Conservation (phyloP, 805 yeast genomes). For the Yarrowia yakushimensis region DNA sequence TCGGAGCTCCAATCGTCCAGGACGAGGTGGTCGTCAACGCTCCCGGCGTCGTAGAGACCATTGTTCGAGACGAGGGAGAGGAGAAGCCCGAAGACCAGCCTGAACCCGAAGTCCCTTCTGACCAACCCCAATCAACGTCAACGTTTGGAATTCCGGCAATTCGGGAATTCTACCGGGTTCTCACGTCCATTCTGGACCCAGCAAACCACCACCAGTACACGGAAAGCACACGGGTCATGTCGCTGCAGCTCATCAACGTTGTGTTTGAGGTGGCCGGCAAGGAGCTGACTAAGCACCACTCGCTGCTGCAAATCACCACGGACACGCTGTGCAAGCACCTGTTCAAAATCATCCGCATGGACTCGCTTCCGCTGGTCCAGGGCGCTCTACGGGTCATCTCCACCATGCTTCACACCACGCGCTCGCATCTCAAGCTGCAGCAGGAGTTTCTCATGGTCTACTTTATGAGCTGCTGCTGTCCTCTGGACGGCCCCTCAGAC, state of each 20-base stretch:
- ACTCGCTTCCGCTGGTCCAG: slow-evolving; percentile 67
- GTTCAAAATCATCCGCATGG: slow-evolving; percentile 71
- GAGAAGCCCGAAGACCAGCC: background rate
- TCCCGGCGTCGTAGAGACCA: background rate
- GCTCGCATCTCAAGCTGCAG: slow-evolving; percentile 68
- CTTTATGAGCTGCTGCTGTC: slow-evolving; percentile 39
- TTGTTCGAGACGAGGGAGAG: background rate
- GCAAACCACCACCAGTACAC: slow-evolving; percentile 79
- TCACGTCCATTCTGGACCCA: slow-evolving; percentile 78
- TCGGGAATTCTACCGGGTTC: slow-evolving; percentile 68
- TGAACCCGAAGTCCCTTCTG: too few relatives aligned
- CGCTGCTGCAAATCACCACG: slow-evolving; percentile 62
- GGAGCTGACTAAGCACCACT: slow-evolving; percentile 56
- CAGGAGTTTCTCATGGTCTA: slow-evolving; percentile 55
- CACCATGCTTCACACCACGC: slow-evolving; percentile 64
- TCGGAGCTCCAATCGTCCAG: slow-evolving; percentile 39
- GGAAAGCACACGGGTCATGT: slow-evolving; percentile 81
- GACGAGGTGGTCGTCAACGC: slow-evolving; percentile 27
- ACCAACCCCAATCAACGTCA: slow-evolving; percentile 36
- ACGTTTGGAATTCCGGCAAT: slow-evolving; percentile 68
- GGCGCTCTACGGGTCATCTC: slow-evolving; percentile 73
- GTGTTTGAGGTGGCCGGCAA: slow-evolving; percentile 80
- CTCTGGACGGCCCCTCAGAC: slow-evolving; percentile 34
- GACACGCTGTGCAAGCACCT: slow-evolving; percentile 84
- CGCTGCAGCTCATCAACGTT: slow-evolving; percentile 67